A percentile compares a stretch with the other conserved stretches of the same genome.
phyloP scores from a whole-genome alignment of 2,329 filamentous ascomycete genomes.

The Plectosphaerella cucumerina region DNA sequence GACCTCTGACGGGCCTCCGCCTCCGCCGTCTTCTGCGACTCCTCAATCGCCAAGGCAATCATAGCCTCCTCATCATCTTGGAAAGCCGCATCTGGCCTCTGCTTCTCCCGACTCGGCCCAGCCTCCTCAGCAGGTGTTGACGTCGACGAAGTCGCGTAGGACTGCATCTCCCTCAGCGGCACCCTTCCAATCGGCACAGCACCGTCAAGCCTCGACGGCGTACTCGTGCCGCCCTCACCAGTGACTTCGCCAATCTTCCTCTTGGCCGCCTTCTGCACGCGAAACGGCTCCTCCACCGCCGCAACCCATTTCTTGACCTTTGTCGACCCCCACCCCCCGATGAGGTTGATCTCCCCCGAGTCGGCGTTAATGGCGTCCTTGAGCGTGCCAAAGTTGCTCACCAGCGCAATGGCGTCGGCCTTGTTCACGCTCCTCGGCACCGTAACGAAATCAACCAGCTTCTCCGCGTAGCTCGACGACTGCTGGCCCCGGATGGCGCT shows the following conservation, averaged over 20 bases:
- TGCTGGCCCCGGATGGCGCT: conserved; percentile 83
- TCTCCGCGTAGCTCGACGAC: conserved; percentile 77
- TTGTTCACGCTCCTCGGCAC: conserved; percentile 89
- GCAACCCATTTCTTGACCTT: conserved; percentile 85
- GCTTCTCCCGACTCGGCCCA: neutral
- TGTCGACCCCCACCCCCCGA: conserved; percentile 93
- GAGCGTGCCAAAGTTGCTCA: conserved; percentile 88
- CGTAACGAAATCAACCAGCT: conserved; percentile 88
- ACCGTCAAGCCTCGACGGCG: conserved; percentile 26
- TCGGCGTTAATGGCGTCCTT: conserved; percentile 82
- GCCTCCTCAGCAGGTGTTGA: neutral
- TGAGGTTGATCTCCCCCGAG: conserved; percentile 75
- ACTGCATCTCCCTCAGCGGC: conserved; percentile 35
- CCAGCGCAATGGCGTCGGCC: conserved; percentile 84
- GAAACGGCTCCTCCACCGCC: conserved; percentile 80
- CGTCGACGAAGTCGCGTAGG: neutral
- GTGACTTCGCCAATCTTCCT: conserved; percentile 17
- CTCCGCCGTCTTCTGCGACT: conserved; percentile 35
- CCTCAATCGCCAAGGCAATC: conserved; percentile 41
- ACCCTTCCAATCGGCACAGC: conserved; percentile 35
- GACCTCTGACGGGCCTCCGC: conserved; percentile 14
- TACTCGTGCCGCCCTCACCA: conserved; percentile 20
- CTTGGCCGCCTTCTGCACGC: conserved; percentile 67
- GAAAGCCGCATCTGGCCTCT: conserved; percentile 21
- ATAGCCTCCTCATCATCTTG: conserved; percentile 47